A percentile compares a stretch with the other conserved stretches of the same genome.
Evolutionary conservation across 1,284 basidiomycete genomes (phyloP).

Genomic region (Cutaneotrichosporon sp.): DNA sequence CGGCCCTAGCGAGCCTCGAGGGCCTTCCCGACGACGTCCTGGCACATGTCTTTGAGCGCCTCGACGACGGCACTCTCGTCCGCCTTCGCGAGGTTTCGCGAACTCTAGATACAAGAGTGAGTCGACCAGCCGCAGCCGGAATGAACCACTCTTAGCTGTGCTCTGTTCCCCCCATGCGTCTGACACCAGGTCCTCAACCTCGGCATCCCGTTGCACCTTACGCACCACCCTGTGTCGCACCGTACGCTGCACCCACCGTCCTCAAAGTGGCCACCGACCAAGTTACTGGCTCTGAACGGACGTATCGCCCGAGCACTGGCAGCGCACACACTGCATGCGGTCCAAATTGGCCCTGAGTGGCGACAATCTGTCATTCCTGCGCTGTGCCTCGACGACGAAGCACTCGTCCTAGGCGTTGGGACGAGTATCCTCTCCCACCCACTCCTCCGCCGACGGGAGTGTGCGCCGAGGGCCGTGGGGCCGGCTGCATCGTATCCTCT

Average conservation of each 20-base stretch:
- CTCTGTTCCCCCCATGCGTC: too few species aligned
- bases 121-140: too few species aligned
- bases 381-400: constrained; percentile 15
- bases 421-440: constrained; percentile 31
- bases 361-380: constrained; percentile 34
- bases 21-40: constrained; percentile 40
- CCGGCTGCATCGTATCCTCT: constrained; percentile 22
- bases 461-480: background rate
- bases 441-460: constrained; percentile 6
- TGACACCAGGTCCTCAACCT: constrained; percentile 26
- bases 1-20: constrained; percentile 21
- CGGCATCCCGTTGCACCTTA: constrained; percentile 34
- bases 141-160: too few species aligned
- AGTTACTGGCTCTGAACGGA: constrained; percentile 26
- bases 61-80: constrained; percentile 26
- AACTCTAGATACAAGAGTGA: constrained; percentile 21
- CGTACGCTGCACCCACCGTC: constrained; percentile 22
- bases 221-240: constrained; percentile 23
- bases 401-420: constrained; percentile 34
- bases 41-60: constrained; percentile 22
- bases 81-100: constrained; percentile 15
- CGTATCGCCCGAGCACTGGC: constrained; percentile 19
- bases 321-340: constrained; percentile 28
- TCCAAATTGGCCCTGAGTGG: constrained; percentile 39
- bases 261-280: constrained; percentile 17